Conservation (phyloP, 139 green algal species). For the Chlamydomonas sphaeroides region DNA sequence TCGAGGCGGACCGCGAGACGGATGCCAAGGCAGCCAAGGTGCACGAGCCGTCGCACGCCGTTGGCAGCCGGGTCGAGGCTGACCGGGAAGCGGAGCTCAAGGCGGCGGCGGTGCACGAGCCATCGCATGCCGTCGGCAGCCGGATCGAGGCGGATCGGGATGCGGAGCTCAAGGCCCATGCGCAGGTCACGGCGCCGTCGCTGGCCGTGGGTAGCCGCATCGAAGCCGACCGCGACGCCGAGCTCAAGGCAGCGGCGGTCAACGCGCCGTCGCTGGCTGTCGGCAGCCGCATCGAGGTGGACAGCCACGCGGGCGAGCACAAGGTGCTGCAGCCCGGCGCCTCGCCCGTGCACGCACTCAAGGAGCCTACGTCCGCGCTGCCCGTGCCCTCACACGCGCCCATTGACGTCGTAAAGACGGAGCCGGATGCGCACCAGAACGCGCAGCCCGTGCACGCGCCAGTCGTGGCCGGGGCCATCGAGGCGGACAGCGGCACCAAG, state of each 20-base stretch:
- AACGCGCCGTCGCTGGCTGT: background rate
- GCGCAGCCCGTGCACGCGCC: background rate
- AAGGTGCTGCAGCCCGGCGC: background rate
- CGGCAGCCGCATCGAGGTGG: background rate
- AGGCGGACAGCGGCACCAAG: background rate
- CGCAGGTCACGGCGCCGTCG: background rate
- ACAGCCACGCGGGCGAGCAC: background rate
- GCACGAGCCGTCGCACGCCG: background rate
- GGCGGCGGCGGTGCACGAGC: no score
- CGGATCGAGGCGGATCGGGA: conserved; percentile 7
- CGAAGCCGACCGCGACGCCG: background rate
- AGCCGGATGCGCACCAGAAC: conserved; percentile 10
- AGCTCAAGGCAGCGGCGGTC: background rate
- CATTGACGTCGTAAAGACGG: background rate
- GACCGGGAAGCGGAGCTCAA: background rate
- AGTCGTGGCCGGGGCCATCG: background rate
- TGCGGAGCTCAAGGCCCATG: background rate
- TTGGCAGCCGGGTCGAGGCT: conserved; percentile 6
- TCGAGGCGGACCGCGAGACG: conserved; percentile 7
- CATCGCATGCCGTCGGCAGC: no score
- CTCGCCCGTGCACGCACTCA: background rate
- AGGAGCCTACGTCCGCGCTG: background rate
- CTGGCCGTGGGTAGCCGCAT: conserved; percentile 17
- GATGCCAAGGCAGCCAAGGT: background rate
- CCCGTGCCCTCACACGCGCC: background rate